phyloP scores from a whole-genome alignment of 2,329 filamentous ascomycete genomes.

The Simplicillium aogashimaense region DNA sequence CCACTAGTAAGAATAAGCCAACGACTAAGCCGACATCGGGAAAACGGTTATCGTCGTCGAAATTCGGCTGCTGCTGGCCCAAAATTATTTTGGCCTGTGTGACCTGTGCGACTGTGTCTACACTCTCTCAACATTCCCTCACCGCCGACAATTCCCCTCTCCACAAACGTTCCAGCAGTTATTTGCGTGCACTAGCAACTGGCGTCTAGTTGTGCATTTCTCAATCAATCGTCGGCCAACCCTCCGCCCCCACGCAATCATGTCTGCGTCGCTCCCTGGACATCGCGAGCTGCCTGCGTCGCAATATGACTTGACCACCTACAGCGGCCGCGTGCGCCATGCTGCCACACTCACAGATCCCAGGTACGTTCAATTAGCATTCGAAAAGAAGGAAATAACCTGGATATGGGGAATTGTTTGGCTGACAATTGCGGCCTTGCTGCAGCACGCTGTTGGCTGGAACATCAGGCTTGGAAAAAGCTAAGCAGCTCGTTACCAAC shows the following conservation, averaged over 20 bases:
- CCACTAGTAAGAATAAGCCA: no score
- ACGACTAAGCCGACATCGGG: not conserved
- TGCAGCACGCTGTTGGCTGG: conserved; percentile 78
- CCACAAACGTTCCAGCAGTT: no score
- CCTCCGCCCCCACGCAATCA: conserved; percentile 17
- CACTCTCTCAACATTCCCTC: no score
- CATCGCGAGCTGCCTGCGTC: conserved; percentile 79
- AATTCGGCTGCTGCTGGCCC: not conserved
- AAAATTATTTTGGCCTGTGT: no score
- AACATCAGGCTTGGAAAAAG: conserved; percentile 67
- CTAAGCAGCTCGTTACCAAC: conserved; percentile 68
- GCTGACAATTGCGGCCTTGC: conserved; percentile 1
- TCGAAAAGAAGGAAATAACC: conserved; percentile 1
- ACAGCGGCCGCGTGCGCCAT: conserved; percentile 91
- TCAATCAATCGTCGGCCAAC: no score
- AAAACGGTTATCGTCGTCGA: not conserved
- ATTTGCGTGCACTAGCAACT: no score
- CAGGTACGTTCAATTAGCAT: conserved; percentile 53
- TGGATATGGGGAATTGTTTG: not conserved
- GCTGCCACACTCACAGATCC: conserved; percentile 86
- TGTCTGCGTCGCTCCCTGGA: conserved; percentile 58
- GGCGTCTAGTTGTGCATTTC: no score
- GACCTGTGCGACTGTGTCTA: no score
- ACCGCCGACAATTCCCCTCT: no score
- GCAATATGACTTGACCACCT: conserved; percentile 84